Conservation (phyloP, 2,329 filamentous ascomycete species). For the Colletotrichum sp. region DNA sequence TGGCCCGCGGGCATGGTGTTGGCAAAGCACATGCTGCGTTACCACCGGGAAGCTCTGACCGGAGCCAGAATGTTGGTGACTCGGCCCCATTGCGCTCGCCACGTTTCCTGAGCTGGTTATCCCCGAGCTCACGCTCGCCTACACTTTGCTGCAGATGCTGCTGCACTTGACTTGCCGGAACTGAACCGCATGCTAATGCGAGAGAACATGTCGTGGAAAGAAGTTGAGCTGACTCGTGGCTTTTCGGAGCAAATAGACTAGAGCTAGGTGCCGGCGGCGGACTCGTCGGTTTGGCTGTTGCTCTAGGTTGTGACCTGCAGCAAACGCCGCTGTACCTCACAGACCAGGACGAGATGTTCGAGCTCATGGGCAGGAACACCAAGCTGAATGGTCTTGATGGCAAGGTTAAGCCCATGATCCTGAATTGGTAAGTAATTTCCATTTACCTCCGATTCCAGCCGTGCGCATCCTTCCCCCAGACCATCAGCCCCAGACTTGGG, state of each 20-base stretch:
- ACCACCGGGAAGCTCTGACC: slow-evolving; percentile 67
- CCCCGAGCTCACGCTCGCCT: not conserved
- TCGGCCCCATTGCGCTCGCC: not conserved
- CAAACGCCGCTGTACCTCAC: slow-evolving; percentile 74
- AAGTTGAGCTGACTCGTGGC: slow-evolving; percentile 5
- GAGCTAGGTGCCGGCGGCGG: slow-evolving; percentile 94
- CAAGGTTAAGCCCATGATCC: slow-evolving; percentile 69
- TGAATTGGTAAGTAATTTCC: slow-evolving; percentile 74
- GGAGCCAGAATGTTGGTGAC: slow-evolving; percentile 75
- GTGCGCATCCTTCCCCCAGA: not conserved
- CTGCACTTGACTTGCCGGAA: not conserved
- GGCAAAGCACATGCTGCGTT: slow-evolving; percentile 82
- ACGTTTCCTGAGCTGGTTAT: not conserved
- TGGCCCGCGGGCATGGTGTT: slow-evolving; percentile 95
- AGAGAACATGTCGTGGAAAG: not conserved
- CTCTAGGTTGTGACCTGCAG: slow-evolving; percentile 51
- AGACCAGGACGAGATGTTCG: slow-evolving; percentile 85
- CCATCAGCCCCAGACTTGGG: not conserved
- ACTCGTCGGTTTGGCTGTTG: slow-evolving; percentile 74
- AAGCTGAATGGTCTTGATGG: slow-evolving; percentile 74
- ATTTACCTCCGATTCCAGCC: not conserved
- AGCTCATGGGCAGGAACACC: slow-evolving; percentile 88
- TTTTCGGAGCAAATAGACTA: slow-evolving; percentile 59
- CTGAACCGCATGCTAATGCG: not conserved
- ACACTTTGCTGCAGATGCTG: not conserved